Evolutionary conservation across 2,329 filamentous ascomycete species (phyloP).

Genomic region (Aspergillus viridinutans): DNA sequence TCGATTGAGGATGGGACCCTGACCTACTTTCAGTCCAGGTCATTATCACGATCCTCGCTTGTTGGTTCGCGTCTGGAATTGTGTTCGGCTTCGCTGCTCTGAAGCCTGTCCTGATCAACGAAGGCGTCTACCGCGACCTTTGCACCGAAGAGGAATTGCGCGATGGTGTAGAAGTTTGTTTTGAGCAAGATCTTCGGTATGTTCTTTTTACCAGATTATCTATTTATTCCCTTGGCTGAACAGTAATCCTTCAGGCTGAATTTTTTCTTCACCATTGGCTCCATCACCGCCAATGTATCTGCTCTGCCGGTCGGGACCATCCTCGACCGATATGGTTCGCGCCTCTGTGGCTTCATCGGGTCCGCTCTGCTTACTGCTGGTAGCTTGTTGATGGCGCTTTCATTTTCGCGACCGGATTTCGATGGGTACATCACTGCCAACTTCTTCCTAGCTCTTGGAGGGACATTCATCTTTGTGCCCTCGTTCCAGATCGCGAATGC

Average conservation of each 20-base stretch:
- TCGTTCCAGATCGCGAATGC: constrained; percentile 80
- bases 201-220: neutral
- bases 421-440: constrained; percentile 73
- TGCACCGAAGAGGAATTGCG: constrained; percentile 54
- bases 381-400: constrained; percentile 67
- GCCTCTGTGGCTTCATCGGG: constrained; percentile 67
- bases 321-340: constrained; percentile 77
- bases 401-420: constrained; percentile 55
- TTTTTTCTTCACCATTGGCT: constrained; percentile 86
- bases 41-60: constrained; percentile 59
- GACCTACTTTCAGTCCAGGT: constrained; percentile 51
- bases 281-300: constrained; percentile 80
- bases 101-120: constrained; percentile 72
- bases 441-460: constrained; percentile 70
- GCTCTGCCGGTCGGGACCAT: constrained; percentile 81
- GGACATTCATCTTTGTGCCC: constrained; percentile 75
- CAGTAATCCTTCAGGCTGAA: constrained; percentile 54
- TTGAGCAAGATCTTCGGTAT: constrained; percentile 52
- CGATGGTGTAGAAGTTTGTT: constrained; percentile 49
- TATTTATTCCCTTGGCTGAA: constrained; percentile 2
- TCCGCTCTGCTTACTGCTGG: constrained; percentile 64
- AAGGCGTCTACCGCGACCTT: constrained; percentile 65
- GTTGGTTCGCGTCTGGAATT: constrained; percentile 70
- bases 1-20: neutral
- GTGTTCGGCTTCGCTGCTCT: constrained; percentile 82